Percentiles rank a stretch among this genome's conserved stretches.
Conservation (phyloP, 495 filamentous ascomycete species). For the Neurospora sp. region DNA sequence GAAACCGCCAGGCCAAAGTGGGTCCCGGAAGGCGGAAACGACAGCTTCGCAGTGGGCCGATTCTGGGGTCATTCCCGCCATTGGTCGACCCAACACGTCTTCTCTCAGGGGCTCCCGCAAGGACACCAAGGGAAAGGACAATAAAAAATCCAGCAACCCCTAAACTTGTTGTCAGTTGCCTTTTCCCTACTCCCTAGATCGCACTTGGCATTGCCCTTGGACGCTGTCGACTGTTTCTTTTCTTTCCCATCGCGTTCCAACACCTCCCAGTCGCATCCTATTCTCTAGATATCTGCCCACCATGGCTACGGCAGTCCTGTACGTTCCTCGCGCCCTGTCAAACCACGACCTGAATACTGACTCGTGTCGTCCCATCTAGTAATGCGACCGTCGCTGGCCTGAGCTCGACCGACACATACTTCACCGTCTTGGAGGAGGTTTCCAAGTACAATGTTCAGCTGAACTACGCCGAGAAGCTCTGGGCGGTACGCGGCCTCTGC, state of each 20-base stretch:
- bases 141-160: slow-evolving; percentile 20
- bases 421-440: slow-evolving; percentile 77
- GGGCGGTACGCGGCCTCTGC: slow-evolving; percentile 57
- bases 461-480: slow-evolving; percentile 73
- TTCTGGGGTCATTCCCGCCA: slow-evolving; percentile 14
- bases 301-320: slow-evolving; percentile 33
- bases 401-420: slow-evolving; percentile 52
- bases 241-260: neutral
- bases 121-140: neutral
- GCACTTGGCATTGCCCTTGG: slow-evolving; percentile 4
- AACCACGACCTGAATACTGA: slow-evolving; percentile 8
- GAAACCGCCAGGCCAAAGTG: neutral
- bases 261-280: neutral
- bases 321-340: slow-evolving; percentile 8
- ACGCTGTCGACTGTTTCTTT: slow-evolving; percentile 4
- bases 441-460: slow-evolving; percentile 79
- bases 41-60: slow-evolving; percentile 19
- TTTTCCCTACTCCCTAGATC: slow-evolving; percentile 6
- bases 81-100: slow-evolving; percentile 2
- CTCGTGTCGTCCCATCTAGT: slow-evolving; percentile 23
- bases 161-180: neutral
- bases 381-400: slow-evolving; percentile 41
- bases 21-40: slow-evolving; percentile 21
- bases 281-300: slow-evolving; percentile 4
- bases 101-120: slow-evolving; percentile 4